Conservation (phyloP, 202 grass and related monocot genomes). For the Setaria viridis region DNA sequence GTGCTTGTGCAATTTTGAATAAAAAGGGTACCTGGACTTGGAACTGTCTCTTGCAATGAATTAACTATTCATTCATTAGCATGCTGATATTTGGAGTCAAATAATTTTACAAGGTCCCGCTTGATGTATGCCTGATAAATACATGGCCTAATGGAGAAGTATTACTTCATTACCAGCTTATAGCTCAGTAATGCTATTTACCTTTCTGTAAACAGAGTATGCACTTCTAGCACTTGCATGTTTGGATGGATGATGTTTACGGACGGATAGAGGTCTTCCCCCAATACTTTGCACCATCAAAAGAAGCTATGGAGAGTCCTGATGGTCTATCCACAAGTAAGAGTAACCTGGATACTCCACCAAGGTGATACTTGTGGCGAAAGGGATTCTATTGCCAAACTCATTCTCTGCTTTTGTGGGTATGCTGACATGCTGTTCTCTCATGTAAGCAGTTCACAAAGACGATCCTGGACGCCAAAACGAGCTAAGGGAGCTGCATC, state of each 20-base stretch:
- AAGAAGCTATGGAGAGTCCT: slow-evolving; percentile 53
- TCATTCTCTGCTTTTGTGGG: slow-evolving; percentile 17
- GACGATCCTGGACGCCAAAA: slow-evolving; percentile 69
- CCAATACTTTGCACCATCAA: slow-evolving; percentile 65
- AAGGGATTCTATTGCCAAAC: slow-evolving; percentile 1
- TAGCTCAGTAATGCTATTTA: not conserved
- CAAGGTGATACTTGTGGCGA: slow-evolving; percentile 56
- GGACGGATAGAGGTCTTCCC: slow-evolving; percentile 86
- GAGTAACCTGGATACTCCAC: slow-evolving; percentile 52
- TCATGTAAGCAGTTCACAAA: slow-evolving; percentile 43
- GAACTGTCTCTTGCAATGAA: not conserved
- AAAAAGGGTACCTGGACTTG: not conserved
- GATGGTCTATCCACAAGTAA: slow-evolving; percentile 57
- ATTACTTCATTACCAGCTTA: not conserved
- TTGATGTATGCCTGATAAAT: not conserved
- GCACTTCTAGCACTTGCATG: slow-evolving; percentile 39
- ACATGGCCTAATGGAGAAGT: not conserved
- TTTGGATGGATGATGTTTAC: slow-evolving; percentile 88
- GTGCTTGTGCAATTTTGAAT: not conserved
- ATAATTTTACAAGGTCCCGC: not conserved
- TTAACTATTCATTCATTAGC: not conserved
- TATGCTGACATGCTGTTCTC: slow-evolving; percentile 32
- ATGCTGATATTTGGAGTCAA: not conserved
- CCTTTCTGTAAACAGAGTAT: slow-evolving; percentile 42
- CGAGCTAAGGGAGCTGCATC: slow-evolving; percentile 81